phyloP scores from a whole-genome alignment of 768 basidiomycete genomes.

The Leccinum fibrillosum region DNA sequence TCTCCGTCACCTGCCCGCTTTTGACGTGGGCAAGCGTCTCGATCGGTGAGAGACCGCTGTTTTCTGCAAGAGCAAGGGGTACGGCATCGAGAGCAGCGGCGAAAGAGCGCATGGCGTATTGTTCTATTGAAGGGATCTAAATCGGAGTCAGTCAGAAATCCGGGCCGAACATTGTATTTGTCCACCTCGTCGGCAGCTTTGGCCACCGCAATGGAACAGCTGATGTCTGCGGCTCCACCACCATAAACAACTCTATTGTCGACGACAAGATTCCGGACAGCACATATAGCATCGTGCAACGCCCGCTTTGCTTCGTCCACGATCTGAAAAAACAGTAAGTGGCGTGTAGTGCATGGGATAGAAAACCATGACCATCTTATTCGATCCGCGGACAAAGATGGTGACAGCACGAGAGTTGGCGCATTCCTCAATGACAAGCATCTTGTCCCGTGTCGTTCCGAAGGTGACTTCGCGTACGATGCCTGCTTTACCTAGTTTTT shows the following conservation, averaged over 20 bases:
- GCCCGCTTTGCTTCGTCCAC: slow-evolving; percentile 99
- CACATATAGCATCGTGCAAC: slow-evolving; percentile 96
- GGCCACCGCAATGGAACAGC: slow-evolving; percentile 87
- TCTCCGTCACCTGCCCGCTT: slow-evolving; percentile 85
- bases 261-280: slow-evolving; percentile 90
- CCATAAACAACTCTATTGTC: slow-evolving; percentile 98
- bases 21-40: slow-evolving; percentile 96
- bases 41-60: slow-evolving; percentile 94
- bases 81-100: slow-evolving; percentile 92
- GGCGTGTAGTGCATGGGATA: neutral
- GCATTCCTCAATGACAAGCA: slow-evolving; percentile 99
- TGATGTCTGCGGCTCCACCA: slow-evolving; percentile 97
- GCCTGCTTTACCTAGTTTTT: slow-evolving; percentile 92
- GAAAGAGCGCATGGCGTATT: slow-evolving; percentile 99
- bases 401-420: slow-evolving; percentile 96
- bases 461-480: slow-evolving; percentile 93
- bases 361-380: slow-evolving; percentile 84
- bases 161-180: neutral
- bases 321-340: slow-evolving; percentile 53
- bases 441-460: slow-evolving; percentile 98
- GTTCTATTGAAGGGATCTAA: slow-evolving; percentile 94
- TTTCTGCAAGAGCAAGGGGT: slow-evolving; percentile 95
- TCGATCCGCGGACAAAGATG: slow-evolving; percentile 94
- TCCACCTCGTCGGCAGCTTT: slow-evolving; percentile 91
- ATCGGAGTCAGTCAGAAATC: neutral